Evolutionary conservation across 306 rosid genomes (phyloP).

Genomic region (Herpetospermum pedunculosum): DNA sequence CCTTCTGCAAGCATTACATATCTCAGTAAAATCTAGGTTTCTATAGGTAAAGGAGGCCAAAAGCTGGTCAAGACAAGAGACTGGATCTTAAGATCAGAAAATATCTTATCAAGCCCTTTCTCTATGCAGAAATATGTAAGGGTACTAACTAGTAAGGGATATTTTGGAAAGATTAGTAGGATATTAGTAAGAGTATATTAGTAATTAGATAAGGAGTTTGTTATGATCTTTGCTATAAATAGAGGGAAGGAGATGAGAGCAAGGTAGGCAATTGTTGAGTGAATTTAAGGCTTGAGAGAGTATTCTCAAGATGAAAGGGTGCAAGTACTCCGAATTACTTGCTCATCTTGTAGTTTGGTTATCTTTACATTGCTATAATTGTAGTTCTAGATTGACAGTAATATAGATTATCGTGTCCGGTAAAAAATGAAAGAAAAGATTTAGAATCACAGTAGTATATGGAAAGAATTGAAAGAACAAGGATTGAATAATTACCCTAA

Average conservation of each 20-base stretch:
- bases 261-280: no score
- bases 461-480: neutral
- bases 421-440: neutral
- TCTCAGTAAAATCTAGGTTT: neutral
- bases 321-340: no score
- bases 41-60: neutral
- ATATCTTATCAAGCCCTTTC: neutral
- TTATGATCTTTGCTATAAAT: no score
- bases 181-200: no score
- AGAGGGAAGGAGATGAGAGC: no score
- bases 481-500: conserved; percentile 59
- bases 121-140: neutral
- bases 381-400: neutral
- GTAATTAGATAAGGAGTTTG: no score
- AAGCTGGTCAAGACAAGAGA: neutral
- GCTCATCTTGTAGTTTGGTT: no score
- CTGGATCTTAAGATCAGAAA: neutral
- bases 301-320: no score
- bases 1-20: neutral
- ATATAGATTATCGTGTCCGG: neutral
- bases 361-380: no score
- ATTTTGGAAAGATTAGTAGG: no score
- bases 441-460: neutral
- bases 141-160: no score
- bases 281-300: no score